Evolutionary conservation across 495 filamentous ascomycete genomes (phyloP).

Genomic region (Chaetomium cochliodes): DNA sequence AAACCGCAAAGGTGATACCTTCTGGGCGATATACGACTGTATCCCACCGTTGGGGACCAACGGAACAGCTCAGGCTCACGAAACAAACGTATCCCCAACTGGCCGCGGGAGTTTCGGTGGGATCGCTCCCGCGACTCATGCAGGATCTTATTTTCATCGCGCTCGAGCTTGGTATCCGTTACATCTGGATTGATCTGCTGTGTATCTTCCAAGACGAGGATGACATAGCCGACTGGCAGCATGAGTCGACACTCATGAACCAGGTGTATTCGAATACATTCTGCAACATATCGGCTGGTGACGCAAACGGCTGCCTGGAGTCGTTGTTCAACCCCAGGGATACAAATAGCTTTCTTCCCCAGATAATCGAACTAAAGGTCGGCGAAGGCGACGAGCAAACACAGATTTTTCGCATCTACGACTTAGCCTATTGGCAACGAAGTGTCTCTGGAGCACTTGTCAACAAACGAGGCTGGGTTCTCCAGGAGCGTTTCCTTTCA

Average conservation of each 20-base stretch:
- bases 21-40: background rate
- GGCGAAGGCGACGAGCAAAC: background rate
- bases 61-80: conserved; percentile 3
- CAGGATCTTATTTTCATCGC: background rate
- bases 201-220: conserved; percentile 3
- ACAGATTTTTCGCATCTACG: conserved; percentile 2
- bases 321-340: background rate
- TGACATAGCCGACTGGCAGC: background rate
- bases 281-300: conserved; percentile 3
- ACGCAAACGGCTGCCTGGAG: conserved; percentile 5
- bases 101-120: background rate
- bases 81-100: background rate
- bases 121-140: background rate
- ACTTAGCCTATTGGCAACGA: background rate
- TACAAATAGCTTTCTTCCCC: background rate
- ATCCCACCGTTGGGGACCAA: conserved; percentile 3
- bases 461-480: background rate
- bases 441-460: background rate
- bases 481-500: conserved; percentile 6
- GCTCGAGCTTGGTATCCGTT: background rate
- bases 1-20: background rate
- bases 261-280: conserved; percentile 1
- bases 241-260: background rate
- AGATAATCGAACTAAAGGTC: background rate
- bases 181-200: background rate